A percentile compares a stretch with the other conserved stretches of the same genome.
phyloP scores from a whole-genome alignment of 176 grass and related monocot genomes.

The Triticum urartu region DNA sequence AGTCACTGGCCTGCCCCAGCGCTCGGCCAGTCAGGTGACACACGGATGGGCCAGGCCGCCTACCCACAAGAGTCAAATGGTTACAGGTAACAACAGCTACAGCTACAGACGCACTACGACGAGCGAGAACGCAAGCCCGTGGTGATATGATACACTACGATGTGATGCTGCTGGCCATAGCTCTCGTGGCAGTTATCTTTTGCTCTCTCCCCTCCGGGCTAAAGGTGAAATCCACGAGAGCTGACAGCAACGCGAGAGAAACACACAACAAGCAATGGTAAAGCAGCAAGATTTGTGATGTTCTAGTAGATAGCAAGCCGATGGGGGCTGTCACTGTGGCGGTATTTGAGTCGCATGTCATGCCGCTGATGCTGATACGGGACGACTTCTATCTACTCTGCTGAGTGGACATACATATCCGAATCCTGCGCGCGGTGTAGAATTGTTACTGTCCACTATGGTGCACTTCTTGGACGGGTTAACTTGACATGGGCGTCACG shows the following conservation, averaged over 20 bases:
- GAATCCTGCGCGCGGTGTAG: neutral
- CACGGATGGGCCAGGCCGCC: neutral
- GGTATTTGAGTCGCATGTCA: neutral
- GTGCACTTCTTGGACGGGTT: neutral
- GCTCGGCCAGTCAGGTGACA: neutral
- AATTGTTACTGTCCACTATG: neutral
- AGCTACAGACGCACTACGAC: neutral
- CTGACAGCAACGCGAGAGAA: neutral
- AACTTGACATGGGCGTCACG: neutral
- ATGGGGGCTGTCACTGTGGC: neutral
- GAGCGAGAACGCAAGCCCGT: neutral
- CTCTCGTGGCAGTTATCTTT: constrained; percentile 22
- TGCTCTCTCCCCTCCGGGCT: neutral
- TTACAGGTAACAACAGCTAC: neutral
- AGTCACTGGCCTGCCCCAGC: neutral
- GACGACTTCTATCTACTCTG: neutral
- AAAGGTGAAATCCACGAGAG: neutral
- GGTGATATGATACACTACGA: neutral
- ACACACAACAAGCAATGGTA: neutral
- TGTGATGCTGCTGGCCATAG: neutral
- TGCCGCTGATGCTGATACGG: neutral
- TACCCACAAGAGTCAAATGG: neutral
- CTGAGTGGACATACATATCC: neutral
- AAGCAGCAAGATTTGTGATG: neutral
- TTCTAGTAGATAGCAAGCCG: neutral